phyloP scores from a whole-genome alignment of 176 grass and related monocot species.

The Poa annua region DNA sequence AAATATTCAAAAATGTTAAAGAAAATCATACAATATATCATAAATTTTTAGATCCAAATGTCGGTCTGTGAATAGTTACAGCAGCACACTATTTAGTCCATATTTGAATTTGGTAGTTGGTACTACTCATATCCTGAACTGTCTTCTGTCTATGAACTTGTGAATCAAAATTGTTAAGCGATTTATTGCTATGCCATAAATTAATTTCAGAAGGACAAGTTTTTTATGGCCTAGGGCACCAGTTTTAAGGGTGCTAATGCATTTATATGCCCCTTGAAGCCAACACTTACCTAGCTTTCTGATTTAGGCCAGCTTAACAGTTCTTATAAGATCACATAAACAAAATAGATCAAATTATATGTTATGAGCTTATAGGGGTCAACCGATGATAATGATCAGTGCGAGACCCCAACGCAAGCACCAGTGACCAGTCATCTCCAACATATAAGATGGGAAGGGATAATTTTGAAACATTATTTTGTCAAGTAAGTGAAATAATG shows the following conservation, averaged over 20 bases:
- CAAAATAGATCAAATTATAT: background rate
- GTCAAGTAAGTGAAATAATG: background rate
- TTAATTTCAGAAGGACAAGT: background rate
- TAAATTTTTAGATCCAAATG: background rate
- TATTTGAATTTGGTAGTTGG: background rate
- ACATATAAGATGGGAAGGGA: background rate
- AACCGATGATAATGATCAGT: background rate
- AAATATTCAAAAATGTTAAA: background rate
- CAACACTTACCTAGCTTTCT: background rate
- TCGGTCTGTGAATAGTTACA: background rate
- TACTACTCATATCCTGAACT: background rate
- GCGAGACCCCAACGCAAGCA: background rate
- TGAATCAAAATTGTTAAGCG: background rate
- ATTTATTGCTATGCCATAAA: background rate
- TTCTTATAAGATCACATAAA: background rate
- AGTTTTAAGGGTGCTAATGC: background rate
- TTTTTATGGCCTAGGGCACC: background rate
- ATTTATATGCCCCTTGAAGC: slow-evolving; percentile 18
- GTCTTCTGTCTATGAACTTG: background rate
- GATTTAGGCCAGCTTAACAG: slow-evolving; percentile 9
- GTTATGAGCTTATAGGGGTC: background rate
- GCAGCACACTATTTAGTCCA: background rate
- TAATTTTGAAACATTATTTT: background rate
- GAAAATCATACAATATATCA: background rate
- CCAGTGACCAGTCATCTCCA: background rate